A percentile compares a stretch with the other conserved stretches of the same genome.
phyloP scores from a whole-genome alignment of 1,139 yeast genomes.

The Hyphopichia wangnamkhiaoensis region DNA sequence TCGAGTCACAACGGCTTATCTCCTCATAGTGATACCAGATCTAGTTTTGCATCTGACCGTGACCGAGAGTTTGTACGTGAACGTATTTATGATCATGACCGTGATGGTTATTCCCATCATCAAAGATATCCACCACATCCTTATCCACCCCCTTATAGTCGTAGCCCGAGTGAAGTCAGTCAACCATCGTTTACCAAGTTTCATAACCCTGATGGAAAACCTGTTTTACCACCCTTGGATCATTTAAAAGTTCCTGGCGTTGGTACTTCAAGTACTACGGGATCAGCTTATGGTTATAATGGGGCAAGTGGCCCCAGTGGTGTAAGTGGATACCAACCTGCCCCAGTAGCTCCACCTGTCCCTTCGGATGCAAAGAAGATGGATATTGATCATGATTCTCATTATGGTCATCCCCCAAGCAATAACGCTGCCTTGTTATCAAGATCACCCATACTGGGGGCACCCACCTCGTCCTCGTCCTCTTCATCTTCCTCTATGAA shows the following conservation, averaged over 20 bases:
- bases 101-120: background rate
- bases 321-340: too few species aligned
- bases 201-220: constrained; percentile 1
- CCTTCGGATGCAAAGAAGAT: background rate
- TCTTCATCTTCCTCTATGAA: background rate
- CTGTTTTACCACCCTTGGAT: constrained; percentile 9
- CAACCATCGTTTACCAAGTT: background rate
- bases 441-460: background rate
- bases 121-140: too few species aligned
- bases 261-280: background rate
- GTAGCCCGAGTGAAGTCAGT: background rate
- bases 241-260: background rate
- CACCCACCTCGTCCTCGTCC: background rate
- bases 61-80: background rate
- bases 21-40: too few species aligned
- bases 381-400: background rate
- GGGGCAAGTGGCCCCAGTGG: too few species aligned
- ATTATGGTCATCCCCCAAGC: background rate
- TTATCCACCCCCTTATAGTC: background rate
- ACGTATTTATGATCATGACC: background rate
- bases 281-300: background rate
- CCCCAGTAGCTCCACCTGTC: background rate
- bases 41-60: background rate
- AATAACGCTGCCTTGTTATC: background rate
- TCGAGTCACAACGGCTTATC: background rate